A percentile compares a stretch with the other conserved stretches of the same genome.
These are phyloP conservation scores for Chalara sp. DNA, from an alignment of 2,329 filamentous ascomycete genomes.

Conservation along the genomic window DNA sequence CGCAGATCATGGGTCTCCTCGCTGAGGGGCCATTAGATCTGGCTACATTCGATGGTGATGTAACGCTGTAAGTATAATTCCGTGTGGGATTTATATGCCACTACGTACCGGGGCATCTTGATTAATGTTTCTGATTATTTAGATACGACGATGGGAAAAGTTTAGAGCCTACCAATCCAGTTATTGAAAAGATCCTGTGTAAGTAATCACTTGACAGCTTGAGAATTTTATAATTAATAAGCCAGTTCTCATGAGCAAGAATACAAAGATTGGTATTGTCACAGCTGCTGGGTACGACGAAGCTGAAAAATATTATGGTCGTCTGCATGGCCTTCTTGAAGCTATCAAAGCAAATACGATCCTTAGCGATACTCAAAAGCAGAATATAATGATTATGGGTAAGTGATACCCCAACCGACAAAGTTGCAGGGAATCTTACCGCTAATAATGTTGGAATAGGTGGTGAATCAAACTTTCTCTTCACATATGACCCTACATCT, in stretches of 20 bases:
- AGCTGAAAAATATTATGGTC: conserved; percentile 76
- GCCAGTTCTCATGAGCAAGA: conserved; percentile 66
- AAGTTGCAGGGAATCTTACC: no score
- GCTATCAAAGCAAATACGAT: conserved; percentile 56
- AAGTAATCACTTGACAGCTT: conserved; percentile 8
- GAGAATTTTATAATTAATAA: conserved; percentile 1
- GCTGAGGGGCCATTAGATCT: conserved; percentile 67
- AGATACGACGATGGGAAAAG: conserved; percentile 74
- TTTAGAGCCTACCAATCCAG: conserved; percentile 66
- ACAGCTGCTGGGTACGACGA: conserved; percentile 94
- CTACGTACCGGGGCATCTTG: conserved; percentile 46
- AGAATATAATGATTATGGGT: conserved; percentile 80
- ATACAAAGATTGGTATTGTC: conserved; percentile 87
- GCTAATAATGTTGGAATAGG: conserved; percentile 30
- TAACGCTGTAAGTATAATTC: conserved; percentile 60
- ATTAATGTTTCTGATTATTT: conserved; percentile 52
- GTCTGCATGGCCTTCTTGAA: conserved; percentile 80
- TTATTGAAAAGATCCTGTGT: conserved; percentile 60
- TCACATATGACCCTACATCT: conserved; percentile 62
- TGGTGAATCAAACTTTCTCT: conserved; percentile 93
- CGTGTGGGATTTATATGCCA: no score
- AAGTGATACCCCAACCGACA: background rate
- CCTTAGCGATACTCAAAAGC: conserved; percentile 60
- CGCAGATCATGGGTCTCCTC: conserved; percentile 88
- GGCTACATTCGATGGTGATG: conserved; percentile 95